These are phyloP conservation scores for Elongisporangium anandrum DNA, from an alignment of 352 stramenopile species.

Conservation along the genomic window DNA sequence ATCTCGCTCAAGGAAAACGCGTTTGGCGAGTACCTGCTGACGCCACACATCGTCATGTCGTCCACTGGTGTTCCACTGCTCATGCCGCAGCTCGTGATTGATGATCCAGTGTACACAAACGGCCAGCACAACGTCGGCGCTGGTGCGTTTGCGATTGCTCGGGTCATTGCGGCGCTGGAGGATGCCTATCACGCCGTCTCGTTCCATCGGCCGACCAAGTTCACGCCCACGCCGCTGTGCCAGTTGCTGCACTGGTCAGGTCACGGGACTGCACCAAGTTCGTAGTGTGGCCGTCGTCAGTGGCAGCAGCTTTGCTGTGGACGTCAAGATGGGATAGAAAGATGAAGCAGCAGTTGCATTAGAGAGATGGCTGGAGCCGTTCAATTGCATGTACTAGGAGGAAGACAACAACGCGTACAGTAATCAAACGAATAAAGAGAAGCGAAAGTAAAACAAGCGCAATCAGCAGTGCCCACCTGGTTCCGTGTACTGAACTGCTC, in stretches of 20 bases:
- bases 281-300: background rate
- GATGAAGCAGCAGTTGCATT: background rate
- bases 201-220: slow-evolving; percentile 71
- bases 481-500: too few species aligned
- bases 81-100: slow-evolving; percentile 80
- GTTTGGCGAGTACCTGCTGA: slow-evolving; percentile 76
- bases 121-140: slow-evolving; percentile 78
- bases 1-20: slow-evolving; percentile 77
- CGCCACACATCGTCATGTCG: slow-evolving; percentile 22
- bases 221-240: slow-evolving; percentile 73
- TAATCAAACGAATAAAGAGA: background rate
- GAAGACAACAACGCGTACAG: background rate
- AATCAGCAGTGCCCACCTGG: too few species aligned
- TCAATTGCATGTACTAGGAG: background rate
- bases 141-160: slow-evolving; percentile 70
- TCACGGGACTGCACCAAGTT: slow-evolving; percentile 14
- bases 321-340: slow-evolving; percentile 2
- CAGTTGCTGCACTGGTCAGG: slow-evolving; percentile 80
- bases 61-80: slow-evolving; percentile 29
- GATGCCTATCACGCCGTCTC: slow-evolving; percentile 75
- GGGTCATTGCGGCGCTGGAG: slow-evolving; percentile 75
- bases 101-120: slow-evolving; percentile 74
- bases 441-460: background rate
- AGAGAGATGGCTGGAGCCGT: background rate
- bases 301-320: background rate